Percentiles rank a stretch among this genome's conserved stretches.
These are phyloP conservation scores for Quercus tomentella DNA, from an alignment of 331 rosid genomes.

Conservation along the genomic window DNA sequence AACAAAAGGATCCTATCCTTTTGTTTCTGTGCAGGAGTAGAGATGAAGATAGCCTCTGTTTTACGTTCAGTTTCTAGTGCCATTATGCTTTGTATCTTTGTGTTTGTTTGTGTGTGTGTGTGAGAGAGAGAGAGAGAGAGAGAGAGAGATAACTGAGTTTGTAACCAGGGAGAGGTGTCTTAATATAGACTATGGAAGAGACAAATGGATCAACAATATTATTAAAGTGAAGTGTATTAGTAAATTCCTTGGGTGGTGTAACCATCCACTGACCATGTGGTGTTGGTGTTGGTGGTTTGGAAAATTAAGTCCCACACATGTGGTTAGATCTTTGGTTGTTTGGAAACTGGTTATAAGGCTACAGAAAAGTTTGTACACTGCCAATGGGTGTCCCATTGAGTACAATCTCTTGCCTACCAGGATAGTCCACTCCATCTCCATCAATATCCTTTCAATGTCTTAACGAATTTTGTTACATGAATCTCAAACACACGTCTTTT, in stretches of 20 bases:
- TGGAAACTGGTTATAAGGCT: background rate
- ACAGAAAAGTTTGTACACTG: too few relatives aligned
- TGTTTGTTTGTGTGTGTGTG: background rate
- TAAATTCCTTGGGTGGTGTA: constrained; percentile 44
- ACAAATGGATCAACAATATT: constrained; percentile 1
- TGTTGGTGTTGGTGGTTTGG: constrained; percentile 47
- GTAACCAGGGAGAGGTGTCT: background rate
- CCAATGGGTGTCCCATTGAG: too few relatives aligned
- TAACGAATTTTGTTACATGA: too few relatives aligned
- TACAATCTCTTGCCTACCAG: background rate
- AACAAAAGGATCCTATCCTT: constrained; percentile 42
- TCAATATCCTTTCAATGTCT: too few relatives aligned
- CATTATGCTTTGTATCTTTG: constrained; percentile 25
- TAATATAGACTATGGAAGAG: constrained; percentile 23
- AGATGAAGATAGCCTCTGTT: constrained; percentile 15
- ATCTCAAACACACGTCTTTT: background rate
- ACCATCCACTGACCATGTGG: constrained; percentile 26
- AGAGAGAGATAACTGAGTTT: background rate
- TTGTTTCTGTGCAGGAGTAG: constrained; percentile 1
- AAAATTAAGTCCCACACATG: background rate
- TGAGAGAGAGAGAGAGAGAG: background rate
- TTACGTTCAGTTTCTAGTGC: constrained; percentile 40
- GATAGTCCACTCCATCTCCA: background rate
- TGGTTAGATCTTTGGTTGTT: background rate
- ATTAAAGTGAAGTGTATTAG: constrained; percentile 1